Evolutionary conservation across 768 basidiomycete species (phyloP), one percentile per base, ranked within the genome.

Genomic region (Leccinum imitatum): DNA sequence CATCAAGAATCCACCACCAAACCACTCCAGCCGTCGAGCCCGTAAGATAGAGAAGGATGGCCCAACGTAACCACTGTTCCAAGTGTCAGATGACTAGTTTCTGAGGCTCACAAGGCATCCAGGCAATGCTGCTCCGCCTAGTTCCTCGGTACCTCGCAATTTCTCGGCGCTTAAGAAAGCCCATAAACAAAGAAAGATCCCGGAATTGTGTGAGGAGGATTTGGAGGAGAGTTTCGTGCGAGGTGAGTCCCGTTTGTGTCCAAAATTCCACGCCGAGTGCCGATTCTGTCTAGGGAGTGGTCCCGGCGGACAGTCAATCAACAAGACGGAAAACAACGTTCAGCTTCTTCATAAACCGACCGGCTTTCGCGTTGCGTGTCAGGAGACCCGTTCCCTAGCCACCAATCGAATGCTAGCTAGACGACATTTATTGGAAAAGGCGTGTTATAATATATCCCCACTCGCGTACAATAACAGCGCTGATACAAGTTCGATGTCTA

Each of bases 251-350:
- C 30, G 52, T 10, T 19, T 21, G 39, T 37, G 7, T 51, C 39
- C 41, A 14, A 33, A 56, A 48, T 54, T 21, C 25, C 50, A 56
- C 56, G 10, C 23, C 56, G 25, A 56, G 59, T 55, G 19, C n/a
- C 65, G 30, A 70, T 58, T 53, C 33, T 10, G 2, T 52, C 27
- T 68, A 94, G 93, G 93, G 50, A 87, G 91, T 69, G 95, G 93
- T 17, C 93, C 94, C 62, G 95, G 95, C 30, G 95, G 95, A n/a
- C 95, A 98, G 80, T 94, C 93, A 27, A 87, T 96, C 71, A 96
- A 98, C 80, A 98, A 97, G 78, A 93, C 92, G 60, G 84, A 89
- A 78, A 87, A 95, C 74, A 90, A 92, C 69, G 94, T 96, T 27
- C 93, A 94, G 69, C 79, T 98, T 30, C 76, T 93, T 44, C 95